Evolutionary conservation across 116 monocot species (phyloP), one percentile per base, ranked within the genome.

Genomic region (Phalaenopsis hybrid): DNA sequence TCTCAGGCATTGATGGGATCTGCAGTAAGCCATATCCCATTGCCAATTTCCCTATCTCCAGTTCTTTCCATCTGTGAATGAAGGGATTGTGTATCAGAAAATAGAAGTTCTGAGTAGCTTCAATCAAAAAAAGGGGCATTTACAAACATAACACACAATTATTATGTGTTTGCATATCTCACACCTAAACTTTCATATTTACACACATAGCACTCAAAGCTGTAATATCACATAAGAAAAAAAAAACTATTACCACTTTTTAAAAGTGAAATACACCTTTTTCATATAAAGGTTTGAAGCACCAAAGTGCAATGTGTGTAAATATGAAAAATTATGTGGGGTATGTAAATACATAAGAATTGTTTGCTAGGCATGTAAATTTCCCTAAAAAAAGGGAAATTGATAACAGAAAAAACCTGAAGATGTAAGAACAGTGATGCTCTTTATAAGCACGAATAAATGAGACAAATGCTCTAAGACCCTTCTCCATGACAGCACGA

Each of bases 381-480:
- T 31, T 31, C 31, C 31, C 31, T 31, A 31, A 31, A 31, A 31
- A 31, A 31, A 31, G 16, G 51, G 16, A 57, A 31, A 74, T 49
- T 43, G 72, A 69, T 76, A 23, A 16, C 10, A 44, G 33, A 37
- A 5, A 78, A 18, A 82, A 97, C 96, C 94, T 97, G 82, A 97
- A 94, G 49, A 97, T 95, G 81, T 87, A 99, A 86, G 93, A 93
- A 57, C 99, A 99, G 50, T 91, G 93, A 83, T 99, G 95, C 84
- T 99, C 95, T 84, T 99, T 99, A 76, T 99, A 99, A 79, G 99
- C 95, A 84, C 99, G 93, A 20, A 99, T 81, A 69, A 83, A 99
- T 3, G 99, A 99, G 18, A 99, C 99, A 85, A 99, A 99, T 78
- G 99, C 92, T 88, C 91, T 99, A 50, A 93, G 85, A 18, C 99